These are phyloP conservation scores for Lentinula sp. DNA, from an alignment of 768 basidiomycete species.

Conservation along the genomic window DNA sequence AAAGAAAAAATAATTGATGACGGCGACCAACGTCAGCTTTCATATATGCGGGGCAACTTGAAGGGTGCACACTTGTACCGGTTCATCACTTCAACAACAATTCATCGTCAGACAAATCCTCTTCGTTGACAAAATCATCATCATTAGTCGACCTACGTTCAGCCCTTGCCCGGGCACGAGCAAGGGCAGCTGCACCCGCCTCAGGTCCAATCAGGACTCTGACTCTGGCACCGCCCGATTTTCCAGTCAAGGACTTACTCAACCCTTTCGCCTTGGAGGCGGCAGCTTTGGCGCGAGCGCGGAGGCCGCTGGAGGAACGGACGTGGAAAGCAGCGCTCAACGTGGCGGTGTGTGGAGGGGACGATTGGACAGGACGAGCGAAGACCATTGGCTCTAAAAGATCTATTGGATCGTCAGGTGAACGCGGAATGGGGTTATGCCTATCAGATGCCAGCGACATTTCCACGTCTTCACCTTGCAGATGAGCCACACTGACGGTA, in stretches of 20 bases:
- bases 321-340: neutral
- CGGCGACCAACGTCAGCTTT: neutral
- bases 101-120: conserved; percentile 17
- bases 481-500: neutral
- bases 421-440: neutral
- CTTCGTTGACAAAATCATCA: conserved; percentile 7
- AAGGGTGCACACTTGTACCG: neutral
- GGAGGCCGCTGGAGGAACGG: neutral
- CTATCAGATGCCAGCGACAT: neutral
- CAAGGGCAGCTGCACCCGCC: conserved; percentile 4
- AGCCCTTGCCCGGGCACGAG: conserved; percentile 6
- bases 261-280: conserved; percentile 2
- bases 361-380: neutral
- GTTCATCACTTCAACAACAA: conserved; percentile 13
- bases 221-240: neutral
- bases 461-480: neutral
- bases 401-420: neutral
- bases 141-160: conserved; percentile 1
- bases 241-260: neutral
- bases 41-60: neutral
- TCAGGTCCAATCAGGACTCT: conserved; percentile 18
- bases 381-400: neutral
- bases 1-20: neutral
- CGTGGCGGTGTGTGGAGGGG: neutral
- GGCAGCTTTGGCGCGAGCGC: neutral